Evolutionary conservation across 371 early-diverging fungal genomes (phyloP).

Genomic region (Neoconidiobolus thromboides): DNA sequence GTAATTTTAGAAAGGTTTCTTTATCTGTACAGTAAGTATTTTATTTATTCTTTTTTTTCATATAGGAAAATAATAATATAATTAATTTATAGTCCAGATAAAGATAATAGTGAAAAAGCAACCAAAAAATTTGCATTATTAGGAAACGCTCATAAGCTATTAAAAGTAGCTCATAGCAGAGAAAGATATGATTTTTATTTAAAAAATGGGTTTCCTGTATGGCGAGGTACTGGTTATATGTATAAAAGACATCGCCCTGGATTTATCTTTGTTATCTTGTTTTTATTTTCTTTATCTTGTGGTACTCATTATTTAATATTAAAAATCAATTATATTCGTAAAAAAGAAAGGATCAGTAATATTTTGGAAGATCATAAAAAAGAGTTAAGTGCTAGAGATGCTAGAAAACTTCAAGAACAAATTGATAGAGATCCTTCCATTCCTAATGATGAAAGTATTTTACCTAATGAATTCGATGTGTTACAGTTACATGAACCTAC

Average conservation of each 20-base stretch:
- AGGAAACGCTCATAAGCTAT: constrained; percentile 40
- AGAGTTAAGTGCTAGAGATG: constrained; percentile 10
- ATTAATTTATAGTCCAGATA: constrained; percentile 38
- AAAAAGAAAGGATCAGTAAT: constrained; percentile 27
- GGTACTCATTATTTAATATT: constrained; percentile 44
- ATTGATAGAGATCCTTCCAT: background rate
- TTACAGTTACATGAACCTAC: background rate
- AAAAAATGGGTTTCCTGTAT: constrained; percentile 73
- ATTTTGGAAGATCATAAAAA: constrained; percentile 14
- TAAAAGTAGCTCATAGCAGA: constrained; percentile 38
- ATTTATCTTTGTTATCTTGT: constrained; percentile 32
- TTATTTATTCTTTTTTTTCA: too few relatives aligned
- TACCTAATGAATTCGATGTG: constrained; percentile 1
- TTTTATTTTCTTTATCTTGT: constrained; percentile 28
- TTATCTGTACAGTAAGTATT: constrained; percentile 68
- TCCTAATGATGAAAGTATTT: background rate
- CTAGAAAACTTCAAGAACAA: background rate
- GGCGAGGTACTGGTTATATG: constrained; percentile 68
- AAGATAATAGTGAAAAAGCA: constrained; percentile 31
- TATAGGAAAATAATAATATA: background rate
- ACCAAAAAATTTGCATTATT: constrained; percentile 43
- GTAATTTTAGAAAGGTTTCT: constrained; percentile 78
- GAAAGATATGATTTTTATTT: constrained; percentile 68
- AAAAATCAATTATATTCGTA: constrained; percentile 38
- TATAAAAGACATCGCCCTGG: constrained; percentile 65